Base-by-base conservation (phyloP, 1,284 basidiomycete species). In the Marasmius fiardii region DNA sequence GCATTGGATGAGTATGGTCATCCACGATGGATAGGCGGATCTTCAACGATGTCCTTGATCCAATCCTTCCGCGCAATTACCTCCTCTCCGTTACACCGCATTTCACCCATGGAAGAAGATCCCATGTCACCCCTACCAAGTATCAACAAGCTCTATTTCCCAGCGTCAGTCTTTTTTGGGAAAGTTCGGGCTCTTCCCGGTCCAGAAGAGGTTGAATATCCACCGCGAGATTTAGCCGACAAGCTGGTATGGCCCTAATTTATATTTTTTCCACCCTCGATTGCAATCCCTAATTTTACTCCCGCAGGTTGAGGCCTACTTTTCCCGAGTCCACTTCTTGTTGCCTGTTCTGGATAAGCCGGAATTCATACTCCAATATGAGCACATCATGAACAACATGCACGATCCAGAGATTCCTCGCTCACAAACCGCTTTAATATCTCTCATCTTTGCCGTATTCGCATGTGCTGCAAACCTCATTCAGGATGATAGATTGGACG, bases 21-120 rank as follows among this genome's bases (percentile, higher is more conserved):
- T 70, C 85, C 90, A 75, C 85, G 92, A 59, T 95, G 92, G 92
- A 94, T 95, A 63, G 92, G 92, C 33, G 88, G 91, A 48, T 93
- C 92, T 8, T 93, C 91, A 24, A 93, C 92, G 10, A 89, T 95
- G 84, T 91, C 92, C 8, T 80, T 95, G 61, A 92, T 95, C 54
- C 91, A 94, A 67, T 92, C 90, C 4, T 94, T 95, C 74, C 85
- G 83, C 56, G 82, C 86, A 44, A 69, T 88, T 59, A 90, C 88
- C 18, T 79, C 87, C 12, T 83, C 85, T 23, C 87, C 89, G 4
- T 71, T 88, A n/a, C 81, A 86, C 66, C 86, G 87, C 54, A 79
- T 88, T 52, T 91, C 89, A 11, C 89, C 88, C 39, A 86, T 86
- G 84, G 88, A 90, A 61, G 89, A 90, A 63, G 89, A 92, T 65